Evolutionary conservation across 2,329 filamentous ascomycete genomes (phyloP), one percentile per base, ranked within the genome.

Genomic region (Didymella keratinophila): DNA sequence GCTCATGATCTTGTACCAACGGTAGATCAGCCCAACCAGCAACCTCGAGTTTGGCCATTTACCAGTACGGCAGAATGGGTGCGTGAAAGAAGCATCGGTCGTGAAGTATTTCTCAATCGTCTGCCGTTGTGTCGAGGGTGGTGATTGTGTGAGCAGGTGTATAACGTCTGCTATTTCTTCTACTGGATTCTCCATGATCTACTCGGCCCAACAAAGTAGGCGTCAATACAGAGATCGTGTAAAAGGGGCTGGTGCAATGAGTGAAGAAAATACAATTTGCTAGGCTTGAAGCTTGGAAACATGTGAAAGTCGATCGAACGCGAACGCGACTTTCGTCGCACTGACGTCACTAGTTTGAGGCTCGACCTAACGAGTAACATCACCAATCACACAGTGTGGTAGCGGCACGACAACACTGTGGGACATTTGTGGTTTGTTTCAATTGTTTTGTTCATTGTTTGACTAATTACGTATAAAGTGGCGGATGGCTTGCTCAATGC

Each of bases 1-100:
- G 61, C 88, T 92, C 71, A 96, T 81, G 63, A 94, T 89, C 71
- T 92, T 91, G 77, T 96, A 94, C 90, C 74, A 78, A 7, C 73
- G 70, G 49, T 92, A 96, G 56, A 96, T 88, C 66, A 83, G 82
- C 46, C 84, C 79, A 18, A 96, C 82, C 6, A 91, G 72, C 78
- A 83, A 86, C 42, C 91, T 83, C 10, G 90, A 93, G 62, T 88
- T 85, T 11, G 78, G 69, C 65, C 83, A 85, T 60, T 76, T 80
- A 42, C 80, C 81, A 2, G 92, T 90, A 12, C 87, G 85, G 70
- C 90, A 93, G 74, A 94, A 89, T 0, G 92, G 92, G 66, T 96
- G 92, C 3, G 85, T 83, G 72, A 96, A 95, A 28, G 86, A 84
- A 9, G 91, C 90, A 69, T 89, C 80, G 10, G 84, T 83, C 0